Evolutionary conservation across 495 filamentous ascomycete genomes (phyloP).

Genomic region (Paragyromitra xinjiangensis): DNA sequence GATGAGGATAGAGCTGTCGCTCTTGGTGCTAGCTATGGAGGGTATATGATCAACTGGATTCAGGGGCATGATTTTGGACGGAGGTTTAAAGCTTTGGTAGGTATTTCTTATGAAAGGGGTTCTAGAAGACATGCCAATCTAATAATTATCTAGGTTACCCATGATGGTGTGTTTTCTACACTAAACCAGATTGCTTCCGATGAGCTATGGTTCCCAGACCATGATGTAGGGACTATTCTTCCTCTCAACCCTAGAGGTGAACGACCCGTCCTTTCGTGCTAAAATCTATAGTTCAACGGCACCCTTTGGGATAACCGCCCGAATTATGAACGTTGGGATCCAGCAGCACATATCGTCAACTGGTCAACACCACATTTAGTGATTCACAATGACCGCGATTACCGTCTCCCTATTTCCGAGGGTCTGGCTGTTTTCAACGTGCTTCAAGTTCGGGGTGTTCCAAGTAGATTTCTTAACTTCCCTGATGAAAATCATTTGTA

Average conservation of each 20-base stretch:
- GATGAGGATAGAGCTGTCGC: conserved; percentile 80
- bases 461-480: conserved; percentile 79
- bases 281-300: conserved; percentile 66
- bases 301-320: conserved; percentile 75
- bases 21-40: conserved; percentile 83
- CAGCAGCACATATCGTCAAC: conserved; percentile 67
- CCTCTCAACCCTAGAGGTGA: background rate
- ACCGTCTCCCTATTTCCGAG: conserved; percentile 84
- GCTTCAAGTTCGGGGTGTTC: conserved; percentile 74
- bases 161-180: conserved; percentile 88
- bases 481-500: conserved; percentile 81
- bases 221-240: conserved; percentile 64
- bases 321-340: conserved; percentile 84
- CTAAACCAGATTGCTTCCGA: conserved; percentile 72
- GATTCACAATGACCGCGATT: conserved; percentile 92
- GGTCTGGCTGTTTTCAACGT: conserved; percentile 89
- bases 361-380: conserved; percentile 86
- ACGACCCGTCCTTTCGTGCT: background rate
- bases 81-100: conserved; percentile 85
- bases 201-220: conserved; percentile 85
- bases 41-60: conserved; percentile 73
- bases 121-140: background rate
- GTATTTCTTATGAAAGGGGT: background rate
- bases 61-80: conserved; percentile 75
- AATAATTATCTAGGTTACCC: conserved; percentile 62